These are phyloP conservation scores for Coemansia sp. DNA, from an alignment of 192 early-diverging fungal genomes.

Conservation along the genomic window DNA sequence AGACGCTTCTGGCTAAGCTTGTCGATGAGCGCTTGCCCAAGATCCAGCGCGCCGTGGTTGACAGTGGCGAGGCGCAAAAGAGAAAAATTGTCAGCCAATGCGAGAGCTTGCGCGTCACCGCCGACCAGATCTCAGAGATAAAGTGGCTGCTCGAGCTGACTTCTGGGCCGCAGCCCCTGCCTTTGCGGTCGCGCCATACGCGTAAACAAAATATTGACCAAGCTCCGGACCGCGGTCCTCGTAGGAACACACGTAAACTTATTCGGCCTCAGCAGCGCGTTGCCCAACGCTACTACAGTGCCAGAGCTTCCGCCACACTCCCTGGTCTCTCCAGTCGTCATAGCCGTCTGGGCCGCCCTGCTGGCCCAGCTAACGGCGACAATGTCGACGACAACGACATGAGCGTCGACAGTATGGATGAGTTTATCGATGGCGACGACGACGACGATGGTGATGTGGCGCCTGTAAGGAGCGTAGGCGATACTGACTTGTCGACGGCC, in stretches of 20 bases:
- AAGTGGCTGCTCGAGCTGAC: slow-evolving; percentile 34
- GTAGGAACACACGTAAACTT: neutral
- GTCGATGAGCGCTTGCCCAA: slow-evolving; percentile 24
- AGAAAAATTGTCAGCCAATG: slow-evolving; percentile 14
- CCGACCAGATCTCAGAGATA: slow-evolving; percentile 21
- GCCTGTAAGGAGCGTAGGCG: neutral
- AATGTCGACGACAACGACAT: neutral
- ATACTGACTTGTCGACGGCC: neutral
- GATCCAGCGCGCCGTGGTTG: slow-evolving; percentile 13
- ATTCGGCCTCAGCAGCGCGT: neutral
- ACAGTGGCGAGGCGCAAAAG: slow-evolving; percentile 19
- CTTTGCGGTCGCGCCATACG: neutral
- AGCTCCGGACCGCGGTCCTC: neutral
- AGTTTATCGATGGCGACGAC: slow-evolving; percentile 45
- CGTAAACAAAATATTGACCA: neutral
- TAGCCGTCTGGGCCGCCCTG: neutral
- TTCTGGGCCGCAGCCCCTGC: slow-evolving; percentile 15
- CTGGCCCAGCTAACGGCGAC: neutral
- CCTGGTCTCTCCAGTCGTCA: neutral
- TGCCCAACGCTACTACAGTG: neutral
- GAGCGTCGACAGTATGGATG: slow-evolving; percentile 38
- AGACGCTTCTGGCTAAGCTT: slow-evolving; percentile 10
- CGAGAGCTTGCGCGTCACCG: slow-evolving; percentile 15
- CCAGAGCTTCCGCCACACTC: neutral
- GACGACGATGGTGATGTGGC: neutral